Base-by-base conservation (phyloP, 257 asterid species). In the Solanum verrucosum region DNA sequence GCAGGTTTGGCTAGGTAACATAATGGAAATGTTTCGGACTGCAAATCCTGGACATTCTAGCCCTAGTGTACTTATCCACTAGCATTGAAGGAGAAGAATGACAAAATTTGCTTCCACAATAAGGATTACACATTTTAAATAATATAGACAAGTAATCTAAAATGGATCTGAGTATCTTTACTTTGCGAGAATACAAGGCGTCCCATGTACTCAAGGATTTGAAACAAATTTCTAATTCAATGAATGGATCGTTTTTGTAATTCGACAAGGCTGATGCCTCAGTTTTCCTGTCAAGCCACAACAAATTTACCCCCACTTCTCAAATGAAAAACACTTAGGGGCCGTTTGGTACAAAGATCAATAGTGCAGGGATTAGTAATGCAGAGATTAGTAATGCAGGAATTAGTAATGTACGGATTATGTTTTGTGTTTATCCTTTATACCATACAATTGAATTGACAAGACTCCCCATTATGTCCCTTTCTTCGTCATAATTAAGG, bases 361-460 rank as follows among this genome's bases (percentile, higher is more conserved):
- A 9, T 40, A 40, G 46, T 40, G 46, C 4, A 40, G 4, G 0
- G 1, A 40, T 40, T 10, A 10, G 14, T 40, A 40, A 38, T 38
- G 44, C 12, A 38, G 0, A 0, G 2, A 37, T 37, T 37, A 37
- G 0, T 37, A 37, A 40, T 40, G 1, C 1, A 40, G 0, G 12
- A 0, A 40, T 40, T 40, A 40, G 42, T 38, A 38, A 8, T 38
- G 11, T 2, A 38, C 11, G 10, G 3, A 38, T 38, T 42, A 42
- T 44, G 15, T 21, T 23, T 20, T 60, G 15, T 23, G 29, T 23
- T 63, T 63, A 63, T 63, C 15, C 70, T 23, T 63, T 23, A 63
- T 9, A 21, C 7, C 13, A 63, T 9, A 23, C 60, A n/a, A 77
- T 25, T 42, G 15, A 25, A 78, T 40, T 25, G 65, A 42, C 38